Conservation (phyloP, 139 green algal species). For the Tetradesmus obliquus region DNA sequence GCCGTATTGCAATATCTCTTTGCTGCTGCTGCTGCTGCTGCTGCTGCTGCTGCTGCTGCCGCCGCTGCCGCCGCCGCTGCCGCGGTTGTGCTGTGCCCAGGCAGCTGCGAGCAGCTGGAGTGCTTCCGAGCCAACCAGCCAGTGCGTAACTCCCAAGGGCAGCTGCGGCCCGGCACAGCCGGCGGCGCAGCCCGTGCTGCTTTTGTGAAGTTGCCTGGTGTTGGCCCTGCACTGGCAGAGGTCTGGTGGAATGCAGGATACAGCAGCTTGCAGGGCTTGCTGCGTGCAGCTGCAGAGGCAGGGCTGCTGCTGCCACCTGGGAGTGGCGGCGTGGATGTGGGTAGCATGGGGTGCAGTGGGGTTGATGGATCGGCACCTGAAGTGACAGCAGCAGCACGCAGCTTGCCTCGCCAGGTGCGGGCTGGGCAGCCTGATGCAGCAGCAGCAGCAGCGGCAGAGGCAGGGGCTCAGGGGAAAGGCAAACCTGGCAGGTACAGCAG, state of each 20-base stretch:
- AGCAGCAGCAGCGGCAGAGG: constrained; percentile 17
- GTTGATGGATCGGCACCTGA: not conserved
- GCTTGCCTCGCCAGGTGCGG: not conserved
- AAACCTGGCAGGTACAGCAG: not conserved
- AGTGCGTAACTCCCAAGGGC: constrained; percentile 37
- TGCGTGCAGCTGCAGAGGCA: not conserved
- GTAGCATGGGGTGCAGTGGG: not conserved
- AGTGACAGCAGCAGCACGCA: not conserved
- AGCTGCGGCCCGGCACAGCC: constrained; percentile 44
- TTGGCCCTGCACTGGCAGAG: constrained; percentile 38
- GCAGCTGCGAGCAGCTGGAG: constrained; percentile 50
- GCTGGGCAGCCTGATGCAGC: not conserved
- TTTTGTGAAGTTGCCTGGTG: constrained; percentile 42
- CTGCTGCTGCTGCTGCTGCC: too few relatives aligned
- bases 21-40: too few relatives aligned
- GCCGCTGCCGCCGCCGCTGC: not conserved
- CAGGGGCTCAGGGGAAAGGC: not conserved
- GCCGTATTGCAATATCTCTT: too few relatives aligned
- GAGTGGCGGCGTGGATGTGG: not conserved
- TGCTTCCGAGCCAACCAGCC: constrained; percentile 41
- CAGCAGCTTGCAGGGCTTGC: constrained; percentile 13
- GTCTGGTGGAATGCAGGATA: constrained; percentile 39
- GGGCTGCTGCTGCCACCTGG: not conserved
- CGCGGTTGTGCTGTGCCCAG: not conserved
- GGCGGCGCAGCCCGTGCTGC: constrained; percentile 1